Evolutionary conservation across 495 filamentous ascomycete genomes (phyloP).

Genomic region (Daldinia concentrica): DNA sequence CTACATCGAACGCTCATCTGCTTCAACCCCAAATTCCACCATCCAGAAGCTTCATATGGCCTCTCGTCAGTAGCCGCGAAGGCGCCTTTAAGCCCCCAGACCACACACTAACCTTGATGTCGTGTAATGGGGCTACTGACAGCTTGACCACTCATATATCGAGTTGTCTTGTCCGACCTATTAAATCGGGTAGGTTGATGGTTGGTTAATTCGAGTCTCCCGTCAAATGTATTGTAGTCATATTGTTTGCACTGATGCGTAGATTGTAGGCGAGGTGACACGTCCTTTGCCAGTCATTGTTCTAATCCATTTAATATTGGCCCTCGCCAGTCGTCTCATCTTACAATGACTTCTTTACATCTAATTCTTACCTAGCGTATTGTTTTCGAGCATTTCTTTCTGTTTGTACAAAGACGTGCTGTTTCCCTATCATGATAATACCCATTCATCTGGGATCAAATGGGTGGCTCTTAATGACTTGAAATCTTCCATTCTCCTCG

Average conservation of each 20-base stretch:
- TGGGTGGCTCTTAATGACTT: slow-evolving; percentile 33
- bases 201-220: slow-evolving; percentile 17
- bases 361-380: slow-evolving; percentile 13
- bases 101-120: slow-evolving; percentile 18
- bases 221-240: slow-evolving; percentile 9
- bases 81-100: slow-evolving; percentile 20
- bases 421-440: slow-evolving; percentile 13
- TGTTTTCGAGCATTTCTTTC: slow-evolving; percentile 26
- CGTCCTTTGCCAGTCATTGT: slow-evolving; percentile 29
- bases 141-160: slow-evolving; percentile 26
- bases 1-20: slow-evolving; percentile 45
- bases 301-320: slow-evolving; percentile 29
- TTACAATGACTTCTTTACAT: slow-evolving; percentile 34
- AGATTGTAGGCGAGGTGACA: slow-evolving; percentile 12
- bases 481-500: slow-evolving; percentile 3
- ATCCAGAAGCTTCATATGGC: slow-evolving; percentile 38
- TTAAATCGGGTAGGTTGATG: slow-evolving; percentile 15
- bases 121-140: slow-evolving; percentile 22
- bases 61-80: slow-evolving; percentile 43
- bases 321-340: slow-evolving; percentile 16
- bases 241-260: slow-evolving; percentile 17
- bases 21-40: slow-evolving; percentile 39
- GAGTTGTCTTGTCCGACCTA: slow-evolving; percentile 20
- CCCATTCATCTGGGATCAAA: slow-evolving; percentile 22
- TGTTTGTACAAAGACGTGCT: slow-evolving; percentile 22